Evolutionary conservation across 306 rosid genomes (phyloP).

Genomic region (Cercis canadensis): DNA sequence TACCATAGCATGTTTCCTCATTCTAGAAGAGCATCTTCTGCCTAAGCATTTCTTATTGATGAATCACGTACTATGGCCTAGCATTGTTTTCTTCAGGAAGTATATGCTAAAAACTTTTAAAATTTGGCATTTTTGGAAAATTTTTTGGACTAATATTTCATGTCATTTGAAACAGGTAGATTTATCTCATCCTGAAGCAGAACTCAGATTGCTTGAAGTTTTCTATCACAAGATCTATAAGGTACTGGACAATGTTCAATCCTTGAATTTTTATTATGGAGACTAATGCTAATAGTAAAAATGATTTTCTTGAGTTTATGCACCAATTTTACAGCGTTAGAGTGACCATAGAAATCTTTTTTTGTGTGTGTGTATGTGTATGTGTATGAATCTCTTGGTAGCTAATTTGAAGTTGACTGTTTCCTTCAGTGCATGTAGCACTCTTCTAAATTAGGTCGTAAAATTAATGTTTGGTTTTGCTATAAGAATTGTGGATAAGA

Average conservation of each 20-base stretch:
- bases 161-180: constrained; percentile 69
- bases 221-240: constrained; percentile 95
- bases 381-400: not conserved
- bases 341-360: too few species aligned
- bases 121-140: not conserved
- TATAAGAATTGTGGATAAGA: not conserved
- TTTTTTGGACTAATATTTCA: not conserved
- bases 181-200: constrained; percentile 82
- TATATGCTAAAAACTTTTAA: constrained; percentile 2
- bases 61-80: not conserved
- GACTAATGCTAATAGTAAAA: not conserved
- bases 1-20: not conserved
- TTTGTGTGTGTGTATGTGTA: too few species aligned
- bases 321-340: too few species aligned
- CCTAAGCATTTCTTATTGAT: not conserved
- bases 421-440: too few species aligned
- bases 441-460: not conserved
- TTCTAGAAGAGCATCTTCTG: not conserved
- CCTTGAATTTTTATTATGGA: not conserved
- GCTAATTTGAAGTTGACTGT: not conserved
- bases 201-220: constrained; percentile 89
- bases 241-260: constrained; percentile 46
- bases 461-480: not conserved
- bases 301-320: constrained; percentile 25
- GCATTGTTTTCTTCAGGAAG: constrained; percentile 1